Evolutionary conservation across 768 basidiomycete genomes (phyloP).

Genomic region (Lentinula sp.): DNA sequence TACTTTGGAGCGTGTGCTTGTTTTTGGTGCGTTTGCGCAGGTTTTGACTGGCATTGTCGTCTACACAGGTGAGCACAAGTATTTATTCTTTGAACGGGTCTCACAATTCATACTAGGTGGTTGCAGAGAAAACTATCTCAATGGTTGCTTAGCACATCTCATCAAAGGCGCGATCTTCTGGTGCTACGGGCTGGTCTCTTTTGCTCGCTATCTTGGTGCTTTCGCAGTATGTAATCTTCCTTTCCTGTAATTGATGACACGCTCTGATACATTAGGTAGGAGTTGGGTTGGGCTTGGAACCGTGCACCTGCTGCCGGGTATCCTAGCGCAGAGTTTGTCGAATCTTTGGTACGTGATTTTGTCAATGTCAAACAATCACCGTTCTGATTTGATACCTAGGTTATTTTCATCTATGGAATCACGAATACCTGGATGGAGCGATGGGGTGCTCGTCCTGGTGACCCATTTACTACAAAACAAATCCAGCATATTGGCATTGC

Average conservation of each 20-base stretch:
- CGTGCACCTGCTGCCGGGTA: constrained; percentile 42
- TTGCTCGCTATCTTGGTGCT: constrained; percentile 91
- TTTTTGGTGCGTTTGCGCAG: constrained; percentile 67
- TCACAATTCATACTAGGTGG: constrained; percentile 40
- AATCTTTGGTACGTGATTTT: constrained; percentile 34
- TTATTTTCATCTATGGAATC: constrained; percentile 85
- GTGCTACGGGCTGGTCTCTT: constrained; percentile 82
- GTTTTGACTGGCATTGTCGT: constrained; percentile 65
- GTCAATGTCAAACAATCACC: neutral
- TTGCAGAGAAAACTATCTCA: constrained; percentile 72
- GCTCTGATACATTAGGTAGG: constrained; percentile 12
- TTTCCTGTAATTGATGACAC: neutral
- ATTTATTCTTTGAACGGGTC: neutral
- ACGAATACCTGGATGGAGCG: constrained; percentile 98
- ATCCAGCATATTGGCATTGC: constrained; percentile 95
- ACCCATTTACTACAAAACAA: constrained; percentile 85
- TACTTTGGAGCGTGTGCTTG: constrained; percentile 53
- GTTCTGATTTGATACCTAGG: constrained; percentile 8
- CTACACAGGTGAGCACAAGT: constrained; percentile 55
- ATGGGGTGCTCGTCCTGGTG: constrained; percentile 74
- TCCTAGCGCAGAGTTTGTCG: constrained; percentile 69
- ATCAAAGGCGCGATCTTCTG: constrained; percentile 96
- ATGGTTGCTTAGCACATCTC: constrained; percentile 83
- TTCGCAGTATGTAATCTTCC: constrained; percentile 36
- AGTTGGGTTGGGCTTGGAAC: constrained; percentile 97